Evolutionary conservation across 495 filamentous ascomycete species (phyloP).

Genomic region (Lepraria neglecta): DNA sequence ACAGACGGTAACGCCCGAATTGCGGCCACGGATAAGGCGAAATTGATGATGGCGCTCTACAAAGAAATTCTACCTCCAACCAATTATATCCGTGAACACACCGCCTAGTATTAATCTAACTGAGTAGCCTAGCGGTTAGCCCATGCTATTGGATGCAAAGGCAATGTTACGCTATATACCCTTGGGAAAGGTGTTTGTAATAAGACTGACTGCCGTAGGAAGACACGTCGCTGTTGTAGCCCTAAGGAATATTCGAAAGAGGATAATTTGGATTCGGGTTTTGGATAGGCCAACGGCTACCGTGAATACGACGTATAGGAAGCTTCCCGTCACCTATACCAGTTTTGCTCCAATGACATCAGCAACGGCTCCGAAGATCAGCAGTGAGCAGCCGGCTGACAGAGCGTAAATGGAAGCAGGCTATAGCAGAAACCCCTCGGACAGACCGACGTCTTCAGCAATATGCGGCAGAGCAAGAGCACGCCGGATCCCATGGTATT

Average conservation of each 20-base stretch:
- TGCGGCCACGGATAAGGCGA: constrained; percentile 32
- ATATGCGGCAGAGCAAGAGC: constrained; percentile 32
- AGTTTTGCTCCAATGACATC: constrained; percentile 46
- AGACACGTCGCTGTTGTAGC: constrained; percentile 47
- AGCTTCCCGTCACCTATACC: constrained; percentile 41
- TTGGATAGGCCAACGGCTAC: constrained; percentile 41
- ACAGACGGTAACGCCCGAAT: constrained; percentile 35
- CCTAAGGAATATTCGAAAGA: constrained; percentile 47
- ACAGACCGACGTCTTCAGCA: constrained; percentile 31
- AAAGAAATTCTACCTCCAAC: constrained; percentile 45
- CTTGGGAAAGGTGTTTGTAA: constrained; percentile 37
- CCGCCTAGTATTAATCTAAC: constrained; percentile 43
- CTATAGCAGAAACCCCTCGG: constrained; percentile 31
- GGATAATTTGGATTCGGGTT: constrained; percentile 43
- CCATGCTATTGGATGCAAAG: constrained; percentile 41
- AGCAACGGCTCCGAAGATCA: constrained; percentile 45
- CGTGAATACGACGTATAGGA: constrained; percentile 39
- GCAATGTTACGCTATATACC: constrained; percentile 41
- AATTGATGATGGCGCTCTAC: constrained; percentile 37
- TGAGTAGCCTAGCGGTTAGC: constrained; percentile 44
- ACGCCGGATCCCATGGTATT: constrained; percentile 27
- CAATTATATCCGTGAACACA: constrained; percentile 40
- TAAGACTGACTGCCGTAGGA: constrained; percentile 44
- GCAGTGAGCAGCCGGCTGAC: constrained; percentile 40
- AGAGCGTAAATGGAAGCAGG: constrained; percentile 41